Base-by-base conservation (phyloP, 306 rosid genomes). In the Cicer chorassanicum region DNA sequence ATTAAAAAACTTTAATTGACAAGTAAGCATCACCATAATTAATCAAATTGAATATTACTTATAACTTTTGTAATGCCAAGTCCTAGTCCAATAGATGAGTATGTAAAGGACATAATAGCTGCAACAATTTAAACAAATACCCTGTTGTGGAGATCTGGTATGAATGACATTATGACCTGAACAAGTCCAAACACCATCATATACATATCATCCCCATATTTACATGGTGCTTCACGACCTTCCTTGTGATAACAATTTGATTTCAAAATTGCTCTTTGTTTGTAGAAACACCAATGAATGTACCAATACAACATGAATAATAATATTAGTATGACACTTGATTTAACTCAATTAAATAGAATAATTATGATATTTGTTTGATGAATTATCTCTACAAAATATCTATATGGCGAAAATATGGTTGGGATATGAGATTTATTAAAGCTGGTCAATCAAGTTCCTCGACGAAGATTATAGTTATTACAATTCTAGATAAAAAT, bases 211-310 rank as follows among this genome's bases (percentile, higher is more conserved):
- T 82, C 85, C 6, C 86, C 92, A 77, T 84, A 89, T 4, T 66
- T 13, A 80, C 97, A 93, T 21, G 91, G 78, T 69, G 92, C 92
- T 0, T 88, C 3, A 74, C 91, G 92, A 42, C 97, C 98, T 82
- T 93, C 86, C 62, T 72, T 82, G 83, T 91, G 97, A 59, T 88
- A 91, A 73, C 98, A 93, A 66, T 91, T 89, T 68, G 96, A 84
- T 73, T 61, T 87, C 85, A 77, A 84, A 68, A 93, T 93, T 1
- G 96, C 98, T 71, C 98, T 92, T 80, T 40, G 65, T 78, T 62
- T 69, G 19, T 14, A 68, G 8, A 65, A 68, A 34, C 4, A 69
- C 39, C 41, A 64, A 16, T 14, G 7, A 42, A 10, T 11, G 14
- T 10, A 70, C 54, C n/a, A 9, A 16, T 50, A 61, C 18, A 70